Evolutionary conservation across 2,329 filamentous ascomycete species (phyloP).

Genomic region (Penicillium digitatum): DNA sequence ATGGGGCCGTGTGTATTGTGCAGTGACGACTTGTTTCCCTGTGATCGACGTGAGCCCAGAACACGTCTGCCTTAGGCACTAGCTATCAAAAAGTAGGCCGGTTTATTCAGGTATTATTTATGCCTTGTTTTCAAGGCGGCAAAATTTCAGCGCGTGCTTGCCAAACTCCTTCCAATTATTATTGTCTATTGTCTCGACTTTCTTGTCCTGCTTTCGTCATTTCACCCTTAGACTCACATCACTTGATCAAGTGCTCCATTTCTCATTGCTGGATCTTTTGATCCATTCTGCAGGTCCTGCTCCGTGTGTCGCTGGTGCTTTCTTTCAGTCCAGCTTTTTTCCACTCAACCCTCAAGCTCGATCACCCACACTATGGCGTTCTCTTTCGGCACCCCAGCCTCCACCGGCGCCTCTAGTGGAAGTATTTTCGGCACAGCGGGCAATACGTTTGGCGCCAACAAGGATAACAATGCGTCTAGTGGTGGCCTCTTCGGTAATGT

Average conservation of each 20-base stretch:
- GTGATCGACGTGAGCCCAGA: constrained; percentile 34
- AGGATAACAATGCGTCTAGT: constrained; percentile 26
- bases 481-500: constrained; percentile 43
- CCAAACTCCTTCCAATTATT: constrained; percentile 27
- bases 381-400: constrained; percentile 38
- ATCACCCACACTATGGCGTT: constrained; percentile 32
- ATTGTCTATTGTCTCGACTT: constrained; percentile 12
- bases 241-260: constrained; percentile 6
- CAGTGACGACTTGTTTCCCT: constrained; percentile 25
- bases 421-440: constrained; percentile 35
- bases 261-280: constrained; percentile 3
- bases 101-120: not conserved
- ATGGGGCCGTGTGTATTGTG: constrained; percentile 17
- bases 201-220: constrained; percentile 5
- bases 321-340: constrained; percentile 17
- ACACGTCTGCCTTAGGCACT: constrained; percentile 26
- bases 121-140: constrained; percentile 20
- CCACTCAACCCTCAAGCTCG: constrained; percentile 19
- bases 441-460: constrained; percentile 32
- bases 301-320: constrained; percentile 12
- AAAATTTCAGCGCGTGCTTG: constrained; percentile 17
- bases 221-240: not conserved
- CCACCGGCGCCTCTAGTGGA: constrained; percentile 34
- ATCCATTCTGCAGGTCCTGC: constrained; percentile 15
- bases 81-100: not conserved